These are phyloP conservation scores for Perkinsus marinus DNA, from an alignment of 169 alveolate species.

Conservation along the genomic window DNA sequence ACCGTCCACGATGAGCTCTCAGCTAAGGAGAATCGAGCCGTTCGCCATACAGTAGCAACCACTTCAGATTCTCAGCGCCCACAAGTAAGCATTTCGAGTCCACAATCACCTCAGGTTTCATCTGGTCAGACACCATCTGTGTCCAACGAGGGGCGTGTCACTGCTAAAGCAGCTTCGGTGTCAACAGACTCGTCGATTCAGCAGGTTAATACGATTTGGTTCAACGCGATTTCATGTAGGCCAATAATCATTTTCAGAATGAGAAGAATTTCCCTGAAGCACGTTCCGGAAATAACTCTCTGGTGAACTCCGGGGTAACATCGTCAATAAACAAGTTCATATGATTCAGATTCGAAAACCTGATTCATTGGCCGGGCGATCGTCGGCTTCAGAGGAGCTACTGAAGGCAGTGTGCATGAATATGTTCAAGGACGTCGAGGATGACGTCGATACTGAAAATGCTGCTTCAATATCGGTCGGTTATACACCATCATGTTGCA, in stretches of 20 bases:
- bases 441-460: neutral
- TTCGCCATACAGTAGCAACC: neutral
- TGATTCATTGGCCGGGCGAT: neutral
- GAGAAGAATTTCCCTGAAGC: neutral
- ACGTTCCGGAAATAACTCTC: neutral
- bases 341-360: neutral
- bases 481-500: too few species aligned
- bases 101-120: too few species aligned
- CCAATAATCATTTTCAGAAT: neutral
- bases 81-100: neutral
- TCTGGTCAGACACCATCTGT: neutral
- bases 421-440: neutral
- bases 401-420: neutral
- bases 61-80: neutral
- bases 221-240: neutral
- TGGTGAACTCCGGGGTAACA: neutral
- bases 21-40: neutral
- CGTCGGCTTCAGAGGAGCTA: neutral
- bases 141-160: too few species aligned
- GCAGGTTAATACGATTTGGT: neutral
- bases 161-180: too few species aligned
- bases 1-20: neutral
- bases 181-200: neutral
- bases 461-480: neutral
- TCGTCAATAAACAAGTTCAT: neutral